Base-by-base conservation (phyloP, 1,284 basidiomycete genomes). In the Tilletiaria anomala region DNA sequence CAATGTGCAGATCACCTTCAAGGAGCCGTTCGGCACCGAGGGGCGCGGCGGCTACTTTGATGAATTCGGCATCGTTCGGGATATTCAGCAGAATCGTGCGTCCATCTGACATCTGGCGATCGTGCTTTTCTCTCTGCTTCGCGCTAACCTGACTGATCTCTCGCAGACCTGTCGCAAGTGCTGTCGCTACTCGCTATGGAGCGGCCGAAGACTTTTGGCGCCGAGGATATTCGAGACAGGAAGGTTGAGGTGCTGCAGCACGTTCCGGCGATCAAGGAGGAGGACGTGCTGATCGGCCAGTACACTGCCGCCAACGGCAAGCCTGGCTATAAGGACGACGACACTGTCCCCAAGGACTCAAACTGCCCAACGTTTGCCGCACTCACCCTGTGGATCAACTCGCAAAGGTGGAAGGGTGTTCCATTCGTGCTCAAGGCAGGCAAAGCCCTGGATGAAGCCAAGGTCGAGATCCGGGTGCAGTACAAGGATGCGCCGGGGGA, bases 41-140 rank as follows among this genome's bases (percentile, higher is more conserved):
- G 68, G 68, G 15, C 58, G 68, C 31, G 68, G 65, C 24, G 67
- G 68, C 35, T 69, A 69, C 58, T 69, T 69, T 57, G 68, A 69
- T 50, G 64, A 69, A 37, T 69, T 69, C 39, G 68, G 68, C 21
- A 69, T 69, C 46, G 65, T 69, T 35, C 55, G 68, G 23, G 68
- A 69, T 44, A 68, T 69, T 33, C 53, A 67, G 48, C 68, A 68
- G 51, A 68, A 69, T 51, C 67, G 43, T 45, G 37, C 35, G 43
- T 41, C 14, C n/a, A n/a, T n/a, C n/a, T n/a, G n/a, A n/a, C n/a
- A n/a, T n/a, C n/a, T n/a, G n/a, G n/a, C n/a, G n/a, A n/a, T n/a
- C n/a, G n/a, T n/a, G n/a, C n/a, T n/a, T n/a, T n/a, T n/a, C n/a
- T n/a, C n/a, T n/a, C n/a, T n/a, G n/a, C n/a, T n/a, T n/a, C n/a